Conservation (phyloP, 345 rosid genomes). For the Nasturtium officinale region DNA sequence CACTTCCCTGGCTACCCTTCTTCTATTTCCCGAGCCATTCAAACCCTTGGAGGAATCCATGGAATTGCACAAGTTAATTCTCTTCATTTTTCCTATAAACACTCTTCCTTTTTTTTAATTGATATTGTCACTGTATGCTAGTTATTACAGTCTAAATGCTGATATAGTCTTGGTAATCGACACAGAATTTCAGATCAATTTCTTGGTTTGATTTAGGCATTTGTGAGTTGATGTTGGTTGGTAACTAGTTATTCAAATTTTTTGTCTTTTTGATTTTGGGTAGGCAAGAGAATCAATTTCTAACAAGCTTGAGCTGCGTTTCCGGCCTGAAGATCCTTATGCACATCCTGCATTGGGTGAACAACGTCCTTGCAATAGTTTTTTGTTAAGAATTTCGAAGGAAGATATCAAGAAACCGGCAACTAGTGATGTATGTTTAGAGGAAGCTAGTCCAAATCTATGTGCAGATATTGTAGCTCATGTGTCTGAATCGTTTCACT, state of each 20-base stretch:
- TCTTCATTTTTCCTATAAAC: not conserved
- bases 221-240: not conserved
- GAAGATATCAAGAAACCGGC: conserved; percentile 33
- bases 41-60: conserved; percentile 78
- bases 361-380: conserved; percentile 57
- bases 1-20: conserved; percentile 90
- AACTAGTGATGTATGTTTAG: conserved; percentile 41
- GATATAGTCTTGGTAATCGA: not conserved
- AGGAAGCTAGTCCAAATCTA: conserved; percentile 46
- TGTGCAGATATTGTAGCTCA: conserved; percentile 74
- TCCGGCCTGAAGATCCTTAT: conserved; percentile 91
- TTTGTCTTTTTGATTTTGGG: conserved; percentile 9
- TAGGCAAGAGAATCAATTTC: conserved; percentile 69
- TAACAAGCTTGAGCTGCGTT: conserved; percentile 70
- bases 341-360: conserved; percentile 82
- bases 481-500: conserved; percentile 70
- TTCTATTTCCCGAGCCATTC: conserved; percentile 66
- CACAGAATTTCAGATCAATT: not conserved
- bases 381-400: conserved; percentile 66
- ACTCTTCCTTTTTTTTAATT: not conserved
- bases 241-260: conserved; percentile 3
- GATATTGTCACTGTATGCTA: not conserved
- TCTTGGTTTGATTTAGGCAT: not conserved
- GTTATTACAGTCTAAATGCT: not conserved
- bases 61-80: conserved; percentile 58